Evolutionary conservation across 345 rosid genomes (phyloP), one percentile per base, ranked within the genome.

Genomic region (Stellera chamaejasme): DNA sequence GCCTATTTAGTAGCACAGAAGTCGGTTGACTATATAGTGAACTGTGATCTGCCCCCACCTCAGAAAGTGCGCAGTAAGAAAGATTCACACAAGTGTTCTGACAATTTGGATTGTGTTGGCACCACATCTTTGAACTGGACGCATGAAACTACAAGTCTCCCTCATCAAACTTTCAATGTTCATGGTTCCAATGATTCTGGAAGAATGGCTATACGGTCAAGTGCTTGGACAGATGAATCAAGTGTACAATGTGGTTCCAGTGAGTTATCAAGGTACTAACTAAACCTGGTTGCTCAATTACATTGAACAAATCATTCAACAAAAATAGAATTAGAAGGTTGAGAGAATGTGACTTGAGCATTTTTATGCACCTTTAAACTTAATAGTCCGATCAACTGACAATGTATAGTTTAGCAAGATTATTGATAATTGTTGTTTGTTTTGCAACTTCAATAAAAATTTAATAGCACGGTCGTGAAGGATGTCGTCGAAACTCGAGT

Each of bases 21-120:
- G 66, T 93, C 99, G 42, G 74, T 78, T 1, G 82, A 79, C 58
- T 81, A 60, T 62, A 63, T 93, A 43, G 88, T 75, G 69, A 93
- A 89, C 62, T 89, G 94, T 72, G 97, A 89, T 69, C 84, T 93
- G 43, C 99, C 97, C 43, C 86, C 83, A 14, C 88, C 94, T 9
- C 90, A 75, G 75, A 82, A 79, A 69, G 49, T 69, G 67, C 76
- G 73, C 10, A 14, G 63, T 15, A 62, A 78, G 68, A 77, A 70
- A 62, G 67, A 72, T 66, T 76, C 78, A 27, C 64, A 60, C 61
- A 66, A 66, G 11, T 59, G 59, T 63, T 51, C 74, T 10, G 68
- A 64, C 2, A 25, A 69, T 66, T 73, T 72, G 16, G 66, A 72
- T 53, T 54, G 59, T 55, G 65, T 58, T 70, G 73, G 68, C 56